phyloP scores from a whole-genome alignment of 148 eudicot species.

The Linanthus parryae region DNA sequence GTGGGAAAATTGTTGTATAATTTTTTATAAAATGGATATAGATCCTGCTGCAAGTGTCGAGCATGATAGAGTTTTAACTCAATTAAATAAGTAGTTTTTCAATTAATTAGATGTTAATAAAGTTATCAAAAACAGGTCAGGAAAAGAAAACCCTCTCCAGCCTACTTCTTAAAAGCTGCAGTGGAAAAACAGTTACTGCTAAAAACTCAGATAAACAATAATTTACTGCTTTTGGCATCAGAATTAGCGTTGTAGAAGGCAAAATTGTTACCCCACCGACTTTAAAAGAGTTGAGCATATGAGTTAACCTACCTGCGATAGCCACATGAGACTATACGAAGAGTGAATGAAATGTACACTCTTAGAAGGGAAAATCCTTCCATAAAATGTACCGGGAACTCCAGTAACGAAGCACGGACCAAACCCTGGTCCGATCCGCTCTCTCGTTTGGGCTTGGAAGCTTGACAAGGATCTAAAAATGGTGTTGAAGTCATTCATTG shows the following conservation, averaged over 20 bases:
- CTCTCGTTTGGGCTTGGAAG: slow-evolving; percentile 16
- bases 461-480: slow-evolving; percentile 25
- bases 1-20: neutral
- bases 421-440: neutral
- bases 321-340: slow-evolving; percentile 62
- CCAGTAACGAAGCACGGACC: slow-evolving; percentile 36
- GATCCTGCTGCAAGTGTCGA: neutral
- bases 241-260: neutral
- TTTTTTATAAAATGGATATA: neutral
- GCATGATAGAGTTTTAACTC: neutral
- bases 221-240: neutral
- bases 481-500: slow-evolving; percentile 46
- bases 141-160: neutral
- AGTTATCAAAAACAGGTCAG: neutral
- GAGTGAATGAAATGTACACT: slow-evolving; percentile 68
- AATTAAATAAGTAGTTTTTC: neutral
- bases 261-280: neutral
- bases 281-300: neutral
- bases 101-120: too few species aligned
- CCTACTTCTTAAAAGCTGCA: neutral
- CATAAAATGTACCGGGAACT: slow-evolving; percentile 60
- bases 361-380: slow-evolving; percentile 42
- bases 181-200: neutral
- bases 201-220: too few species aligned
- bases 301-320: slow-evolving; percentile 36